phyloP scores from a whole-genome alignment of 805 yeast genomes.

The Isabelozyma heimii region DNA sequence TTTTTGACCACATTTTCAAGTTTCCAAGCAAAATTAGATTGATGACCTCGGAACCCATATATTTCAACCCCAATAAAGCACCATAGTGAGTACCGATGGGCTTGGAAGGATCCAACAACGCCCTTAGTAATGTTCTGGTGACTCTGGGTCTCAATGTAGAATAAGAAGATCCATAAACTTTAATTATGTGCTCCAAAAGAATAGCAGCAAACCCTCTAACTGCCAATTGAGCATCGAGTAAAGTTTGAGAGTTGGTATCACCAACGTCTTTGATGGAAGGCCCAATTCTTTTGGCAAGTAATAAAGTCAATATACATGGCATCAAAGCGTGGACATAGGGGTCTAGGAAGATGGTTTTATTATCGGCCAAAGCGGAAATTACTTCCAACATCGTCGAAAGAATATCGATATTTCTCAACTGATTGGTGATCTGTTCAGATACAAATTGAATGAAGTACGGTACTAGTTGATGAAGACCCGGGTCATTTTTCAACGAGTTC shows the following conservation, averaged over 20 bases:
- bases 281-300: conserved; percentile 89
- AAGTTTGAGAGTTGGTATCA: conserved; percentile 21
- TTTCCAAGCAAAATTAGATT: conserved; percentile 83
- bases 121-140: conserved; percentile 87
- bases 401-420: conserved; percentile 66
- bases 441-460: conserved; percentile 96
- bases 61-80: conserved; percentile 78
- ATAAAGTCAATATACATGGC: conserved; percentile 91
- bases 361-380: conserved; percentile 77
- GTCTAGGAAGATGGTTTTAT: conserved; percentile 82
- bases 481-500: conserved; percentile 81
- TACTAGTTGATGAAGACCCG: conserved; percentile 93
- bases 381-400: conserved; percentile 86
- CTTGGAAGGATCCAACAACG: conserved; percentile 79
- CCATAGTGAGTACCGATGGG: conserved; percentile 93
- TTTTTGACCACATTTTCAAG: conserved; percentile 71
- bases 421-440: conserved; percentile 91
- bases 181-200: conserved; percentile 72
- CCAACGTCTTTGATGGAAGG: conserved; percentile 38
- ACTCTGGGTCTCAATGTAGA: conserved; percentile 90
- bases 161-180: conserved; percentile 78
- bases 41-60: conserved; percentile 84
- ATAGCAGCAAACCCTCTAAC: conserved; percentile 89
- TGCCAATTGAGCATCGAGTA: conserved; percentile 44
- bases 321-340: conserved; percentile 95